Evolutionary conservation across 805 yeast species (phyloP).

Genomic region (Zygosaccharomyces bailii): DNA sequence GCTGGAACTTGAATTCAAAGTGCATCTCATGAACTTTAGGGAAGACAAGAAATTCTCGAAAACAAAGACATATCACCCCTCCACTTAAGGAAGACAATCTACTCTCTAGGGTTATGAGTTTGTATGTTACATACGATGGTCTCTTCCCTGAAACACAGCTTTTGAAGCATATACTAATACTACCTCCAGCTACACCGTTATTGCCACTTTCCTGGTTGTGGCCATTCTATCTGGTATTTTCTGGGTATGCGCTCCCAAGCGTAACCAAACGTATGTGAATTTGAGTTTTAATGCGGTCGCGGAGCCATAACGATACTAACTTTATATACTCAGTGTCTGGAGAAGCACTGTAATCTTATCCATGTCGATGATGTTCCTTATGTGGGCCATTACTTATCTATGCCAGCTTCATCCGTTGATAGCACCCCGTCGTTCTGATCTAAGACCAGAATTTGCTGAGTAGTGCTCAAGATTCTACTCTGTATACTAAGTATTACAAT

Average conservation of each 20-base stretch:
- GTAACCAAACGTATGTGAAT: constrained; percentile 59
- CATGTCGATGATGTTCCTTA: constrained; percentile 71
- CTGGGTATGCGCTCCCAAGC: constrained; percentile 84
- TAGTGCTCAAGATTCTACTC: constrained; percentile 5
- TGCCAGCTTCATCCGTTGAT: constrained; percentile 86
- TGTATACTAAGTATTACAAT: neutral
- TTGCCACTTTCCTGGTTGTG: constrained; percentile 58
- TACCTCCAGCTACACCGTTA: constrained; percentile 59
- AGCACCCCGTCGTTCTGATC: constrained; percentile 83
- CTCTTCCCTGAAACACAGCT: too few relatives aligned
- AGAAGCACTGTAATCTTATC: constrained; percentile 67
- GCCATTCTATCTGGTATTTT: constrained; percentile 58
- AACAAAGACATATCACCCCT: neutral
- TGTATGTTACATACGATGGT: constrained; percentile 20
- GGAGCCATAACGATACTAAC: neutral
- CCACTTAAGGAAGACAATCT: neutral
- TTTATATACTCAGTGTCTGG: constrained; percentile 48
- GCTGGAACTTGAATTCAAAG: neutral
- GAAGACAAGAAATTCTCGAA: neutral
- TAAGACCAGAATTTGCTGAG: constrained; percentile 68
- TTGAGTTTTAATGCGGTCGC: neutral
- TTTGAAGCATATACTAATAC: constrained; percentile 10
- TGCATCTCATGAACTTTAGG: neutral
- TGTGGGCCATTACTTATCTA: constrained; percentile 92
- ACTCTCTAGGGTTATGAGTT: constrained; percentile 14